A percentile compares a stretch with the other conserved stretches of the same genome.
phyloP scores from a whole-genome alignment of 306 rosid genomes.

The Begonia loranthoides region DNA sequence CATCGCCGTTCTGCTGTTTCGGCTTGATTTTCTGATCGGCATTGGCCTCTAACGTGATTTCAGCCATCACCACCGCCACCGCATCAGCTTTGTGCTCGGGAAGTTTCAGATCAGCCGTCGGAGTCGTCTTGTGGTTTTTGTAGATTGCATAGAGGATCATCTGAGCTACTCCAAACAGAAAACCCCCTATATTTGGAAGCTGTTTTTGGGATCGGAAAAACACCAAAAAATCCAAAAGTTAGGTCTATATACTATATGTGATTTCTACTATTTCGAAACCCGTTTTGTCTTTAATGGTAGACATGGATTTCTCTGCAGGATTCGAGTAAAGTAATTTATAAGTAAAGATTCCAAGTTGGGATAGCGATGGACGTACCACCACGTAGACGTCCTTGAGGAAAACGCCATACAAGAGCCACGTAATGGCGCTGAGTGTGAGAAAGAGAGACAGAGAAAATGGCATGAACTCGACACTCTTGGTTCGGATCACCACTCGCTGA shows the following conservation, averaged over 20 bases:
- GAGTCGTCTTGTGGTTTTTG: slow-evolving; percentile 24
- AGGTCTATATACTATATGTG: too few relatives aligned
- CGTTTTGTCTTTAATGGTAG: not conserved
- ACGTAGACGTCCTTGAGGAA: slow-evolving; percentile 58
- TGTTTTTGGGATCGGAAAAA: slow-evolving; percentile 11
- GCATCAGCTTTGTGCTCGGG: slow-evolving; percentile 42
- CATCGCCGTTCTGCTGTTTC: too few relatives aligned
- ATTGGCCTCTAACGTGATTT: too few relatives aligned
- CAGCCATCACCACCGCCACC: slow-evolving; percentile 10
- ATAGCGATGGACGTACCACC: slow-evolving; percentile 44
- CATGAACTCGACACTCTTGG: slow-evolving; percentile 97
- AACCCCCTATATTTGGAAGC: slow-evolving; percentile 81
- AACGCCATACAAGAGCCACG: slow-evolving; percentile 68
- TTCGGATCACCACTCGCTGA: slow-evolving; percentile 73
- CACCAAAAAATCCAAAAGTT: too few relatives aligned
- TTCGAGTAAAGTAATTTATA: too few relatives aligned
- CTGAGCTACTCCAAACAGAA: slow-evolving; percentile 62
- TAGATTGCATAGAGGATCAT: slow-evolving; percentile 49
- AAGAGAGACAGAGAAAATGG: slow-evolving; percentile 66
- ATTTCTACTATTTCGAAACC: not conserved
- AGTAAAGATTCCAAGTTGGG: not conserved
- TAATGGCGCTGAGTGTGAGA: slow-evolving; percentile 71
- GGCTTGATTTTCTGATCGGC: too few relatives aligned
- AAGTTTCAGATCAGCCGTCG: slow-evolving; percentile 30
- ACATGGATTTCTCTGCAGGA: not conserved